Evolutionary conservation across 148 eudicot genomes (phyloP), one percentile per base, ranked within the genome.

Genomic region (Camellia lanceoleosa): DNA sequence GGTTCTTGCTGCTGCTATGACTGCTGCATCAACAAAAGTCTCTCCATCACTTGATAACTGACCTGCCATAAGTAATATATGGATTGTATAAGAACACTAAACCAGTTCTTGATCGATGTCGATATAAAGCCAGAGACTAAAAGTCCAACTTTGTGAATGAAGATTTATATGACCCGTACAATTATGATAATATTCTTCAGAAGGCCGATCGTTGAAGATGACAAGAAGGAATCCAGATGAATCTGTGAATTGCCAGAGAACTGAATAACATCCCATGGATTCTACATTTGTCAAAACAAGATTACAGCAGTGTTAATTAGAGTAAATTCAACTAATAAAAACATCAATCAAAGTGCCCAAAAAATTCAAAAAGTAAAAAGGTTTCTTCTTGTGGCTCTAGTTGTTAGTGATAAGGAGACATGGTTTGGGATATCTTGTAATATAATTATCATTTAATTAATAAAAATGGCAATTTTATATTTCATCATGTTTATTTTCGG

Each of bases 211-310:
- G 81, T 92, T 90, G 87, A 94, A 97, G 79, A 97, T 95, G 99
- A 97, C 89, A 97, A 89, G 85, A 94, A 97, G 76, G 99, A 88
- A 86, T 94, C 97, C 86, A 94, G 79, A 82, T 92, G 98, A 84
- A 97, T 87, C 68, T 83, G 65, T 65, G 97, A 84, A 76, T 83
- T 88, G 82, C 95, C 93, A 68, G 97, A 87, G 88, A 97, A 94
- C 59, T 88, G 87, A 58, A 97, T 90, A 64, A 80, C 91, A 86
- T 97, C 99, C 99, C 99, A 97, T 80, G 99, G 99, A 86, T 97
- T 97, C 99, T 97, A 88, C 81, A 86, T 70, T 59, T 71, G 73
- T 15, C 16, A 44, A 78, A 30, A 66, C 10, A 61, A 76, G 47
- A 59, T 41, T 41, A 62, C 78, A 19, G 41, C 58, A 14, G 56